Percentiles rank a stretch among this genome's conserved stretches.
Conservation (phyloP, 2,329 filamentous ascomycete genomes). For the Pseudogymnoascus sp. region DNA sequence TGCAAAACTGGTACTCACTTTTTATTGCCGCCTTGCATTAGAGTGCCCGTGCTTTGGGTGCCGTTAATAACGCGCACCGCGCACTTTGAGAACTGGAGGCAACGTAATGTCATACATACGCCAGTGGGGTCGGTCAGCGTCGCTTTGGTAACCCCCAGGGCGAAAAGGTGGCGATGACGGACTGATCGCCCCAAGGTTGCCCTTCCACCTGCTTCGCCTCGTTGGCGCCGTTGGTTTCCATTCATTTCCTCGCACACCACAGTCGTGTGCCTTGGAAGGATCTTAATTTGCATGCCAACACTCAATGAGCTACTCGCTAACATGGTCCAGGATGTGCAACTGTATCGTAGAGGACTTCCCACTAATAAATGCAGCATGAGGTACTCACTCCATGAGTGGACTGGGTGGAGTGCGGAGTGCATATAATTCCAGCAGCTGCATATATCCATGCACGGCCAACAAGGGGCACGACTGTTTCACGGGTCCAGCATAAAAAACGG, state of each 20-base stretch:
- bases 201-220: background rate
- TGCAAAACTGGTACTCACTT: background rate
- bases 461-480: background rate
- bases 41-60: background rate
- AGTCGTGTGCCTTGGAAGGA: conserved; percentile 3
- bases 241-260: background rate
- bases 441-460: background rate
- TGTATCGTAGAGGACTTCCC: background rate
- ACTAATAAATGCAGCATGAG: background rate
- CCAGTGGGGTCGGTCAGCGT: background rate
- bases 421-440: conserved; percentile 1
- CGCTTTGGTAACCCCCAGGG: background rate
- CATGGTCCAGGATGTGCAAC: background rate
- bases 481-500: background rate
- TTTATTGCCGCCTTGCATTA: background rate
- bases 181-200: conserved; percentile 5
- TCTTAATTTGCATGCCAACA: background rate
- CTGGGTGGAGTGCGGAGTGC: background rate
- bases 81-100: background rate
- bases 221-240: background rate
- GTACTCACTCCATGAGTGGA: background rate
- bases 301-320: background rate
- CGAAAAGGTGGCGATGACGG: background rate
- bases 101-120: background rate
- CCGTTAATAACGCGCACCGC: background rate